phyloP scores from a whole-genome alignment of 176 grass and related monocot genomes.

The Avena eriantha region DNA sequence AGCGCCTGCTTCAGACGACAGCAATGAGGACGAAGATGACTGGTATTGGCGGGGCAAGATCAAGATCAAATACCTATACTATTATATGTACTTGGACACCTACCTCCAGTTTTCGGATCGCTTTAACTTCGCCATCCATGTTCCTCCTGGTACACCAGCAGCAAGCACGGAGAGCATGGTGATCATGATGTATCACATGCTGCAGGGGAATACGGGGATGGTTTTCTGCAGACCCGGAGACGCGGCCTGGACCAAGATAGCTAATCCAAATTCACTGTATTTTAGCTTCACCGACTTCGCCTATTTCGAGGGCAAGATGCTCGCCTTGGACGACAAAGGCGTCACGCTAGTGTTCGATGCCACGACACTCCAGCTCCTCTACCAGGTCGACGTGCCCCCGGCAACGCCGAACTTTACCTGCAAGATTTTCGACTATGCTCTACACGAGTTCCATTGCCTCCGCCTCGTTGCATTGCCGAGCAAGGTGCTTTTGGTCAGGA shows the following conservation, averaged over 20 bases:
- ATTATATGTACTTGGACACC: background rate
- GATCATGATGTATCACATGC: background rate
- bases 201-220: background rate
- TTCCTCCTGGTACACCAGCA: background rate
- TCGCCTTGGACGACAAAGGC: background rate
- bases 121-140: conserved; percentile 4
- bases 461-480: background rate
- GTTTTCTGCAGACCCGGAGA: conserved; percentile 24
- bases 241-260: conserved; percentile 21
- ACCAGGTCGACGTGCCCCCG: background rate
- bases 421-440: background rate
- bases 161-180: conserved; percentile 7
- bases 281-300: background rate
- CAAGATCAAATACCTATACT: background rate
- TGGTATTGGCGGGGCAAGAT: background rate
- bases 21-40: background rate
- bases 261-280: background rate
- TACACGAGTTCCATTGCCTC: background rate
- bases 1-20: too few relatives aligned
- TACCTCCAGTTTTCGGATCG: background rate
- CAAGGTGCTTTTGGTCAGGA: background rate
- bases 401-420: background rate
- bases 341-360: background rate
- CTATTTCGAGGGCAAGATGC: background rate
- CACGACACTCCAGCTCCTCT: background rate